Conservation (phyloP, 306 rosid species). For the Herpetospermum pedunculosum region DNA sequence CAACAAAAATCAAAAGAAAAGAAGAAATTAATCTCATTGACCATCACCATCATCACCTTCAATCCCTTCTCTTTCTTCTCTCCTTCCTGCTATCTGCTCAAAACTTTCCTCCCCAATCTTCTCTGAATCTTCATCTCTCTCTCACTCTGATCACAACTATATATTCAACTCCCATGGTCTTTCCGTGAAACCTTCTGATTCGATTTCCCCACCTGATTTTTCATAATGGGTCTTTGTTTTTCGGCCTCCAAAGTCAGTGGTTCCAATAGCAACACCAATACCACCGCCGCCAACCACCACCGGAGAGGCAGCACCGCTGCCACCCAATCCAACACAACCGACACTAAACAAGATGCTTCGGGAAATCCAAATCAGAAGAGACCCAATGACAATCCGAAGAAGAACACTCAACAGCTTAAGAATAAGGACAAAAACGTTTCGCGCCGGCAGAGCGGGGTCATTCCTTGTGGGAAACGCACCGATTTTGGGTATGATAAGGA, state of each 20-base stretch:
- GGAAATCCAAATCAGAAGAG: conserved; percentile 17
- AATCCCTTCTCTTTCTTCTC: conserved; percentile 64
- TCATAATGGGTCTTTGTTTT: conserved; percentile 48
- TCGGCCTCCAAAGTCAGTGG: conserved; percentile 45
- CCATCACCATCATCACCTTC: conserved; percentile 21
- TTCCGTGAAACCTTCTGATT: conserved; percentile 5
- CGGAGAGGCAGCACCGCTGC: not conserved
- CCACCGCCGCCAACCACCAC: not conserved
- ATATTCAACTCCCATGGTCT: conserved; percentile 10
- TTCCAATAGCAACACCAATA: conserved; percentile 24
- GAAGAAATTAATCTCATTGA: conserved; percentile 42
- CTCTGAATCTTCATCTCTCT: not conserved
- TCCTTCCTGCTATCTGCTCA: conserved; percentile 67
- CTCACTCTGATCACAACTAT: not conserved
- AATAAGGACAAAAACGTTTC: conserved; percentile 20
- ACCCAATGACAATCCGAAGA: conserved; percentile 25
- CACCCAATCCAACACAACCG: not conserved
- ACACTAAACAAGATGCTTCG: conserved; percentile 13
- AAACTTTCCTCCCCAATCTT: conserved; percentile 21
- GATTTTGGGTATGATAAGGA: conserved; percentile 87
- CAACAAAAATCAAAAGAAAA: not conserved
- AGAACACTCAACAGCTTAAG: conserved; percentile 20
- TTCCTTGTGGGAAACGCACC: conserved; percentile 86
- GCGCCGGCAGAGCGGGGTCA: conserved; percentile 26
- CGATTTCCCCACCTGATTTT: not conserved